phyloP scores from a whole-genome alignment of 148 eudicot species.

The Talinum fruticosum region DNA sequence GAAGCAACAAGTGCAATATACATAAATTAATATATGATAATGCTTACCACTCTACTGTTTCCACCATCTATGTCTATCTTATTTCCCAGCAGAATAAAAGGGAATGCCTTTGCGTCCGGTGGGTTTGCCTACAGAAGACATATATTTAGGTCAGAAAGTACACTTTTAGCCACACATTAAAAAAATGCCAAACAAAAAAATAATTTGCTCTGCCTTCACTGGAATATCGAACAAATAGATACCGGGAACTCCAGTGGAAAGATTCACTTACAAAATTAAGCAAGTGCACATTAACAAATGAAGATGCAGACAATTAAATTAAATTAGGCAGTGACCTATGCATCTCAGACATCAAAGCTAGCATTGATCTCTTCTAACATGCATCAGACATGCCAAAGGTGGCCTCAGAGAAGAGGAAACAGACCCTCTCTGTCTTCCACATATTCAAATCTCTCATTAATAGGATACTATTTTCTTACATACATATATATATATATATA shows the following conservation, averaged over 20 bases:
- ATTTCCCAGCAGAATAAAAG: constrained; percentile 66
- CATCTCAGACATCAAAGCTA: neutral
- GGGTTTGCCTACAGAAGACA: constrained; percentile 44
- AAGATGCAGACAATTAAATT: neutral
- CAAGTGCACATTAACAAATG: neutral
- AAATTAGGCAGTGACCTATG: neutral
- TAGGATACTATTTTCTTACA: neutral
- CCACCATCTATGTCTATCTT: constrained; percentile 64
- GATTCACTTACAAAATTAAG: neutral
- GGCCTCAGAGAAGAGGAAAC: neutral
- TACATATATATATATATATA: no score
- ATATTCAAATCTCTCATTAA: neutral
- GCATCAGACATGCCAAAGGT: neutral
- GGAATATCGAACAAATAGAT: neutral
- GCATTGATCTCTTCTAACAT: neutral
- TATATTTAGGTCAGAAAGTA: neutral
- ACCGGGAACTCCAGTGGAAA: neutral
- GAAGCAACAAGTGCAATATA: constrained; percentile 9
- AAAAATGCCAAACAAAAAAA: neutral
- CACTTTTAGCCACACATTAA: neutral
- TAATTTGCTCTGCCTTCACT: neutral
- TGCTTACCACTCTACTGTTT: constrained; percentile 54
- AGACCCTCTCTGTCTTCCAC: neutral
- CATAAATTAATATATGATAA: neutral
- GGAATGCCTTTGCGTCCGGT: constrained; percentile 49